Base-by-base conservation (phyloP, 768 basidiomycete genomes). In the Chalciporus sphaerocephalus region DNA sequence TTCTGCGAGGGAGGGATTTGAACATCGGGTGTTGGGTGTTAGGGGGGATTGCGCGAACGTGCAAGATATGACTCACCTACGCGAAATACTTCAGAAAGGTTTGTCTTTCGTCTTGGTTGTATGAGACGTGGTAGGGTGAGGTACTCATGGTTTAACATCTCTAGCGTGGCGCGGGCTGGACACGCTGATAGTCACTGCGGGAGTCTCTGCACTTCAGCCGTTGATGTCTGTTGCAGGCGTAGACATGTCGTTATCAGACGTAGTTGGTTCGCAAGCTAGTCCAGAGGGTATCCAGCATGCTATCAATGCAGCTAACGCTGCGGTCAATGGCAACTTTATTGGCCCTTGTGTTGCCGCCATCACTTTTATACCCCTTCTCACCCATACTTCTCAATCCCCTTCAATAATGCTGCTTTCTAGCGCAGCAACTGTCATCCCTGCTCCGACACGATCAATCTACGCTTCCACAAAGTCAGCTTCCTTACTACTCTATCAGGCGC, bases 361-460 rank as follows among this genome's bases (percentile, higher is more conserved):
- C 20, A 76, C 87, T 11, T 84, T 91, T 46, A 81, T 94, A 5
- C 92, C 92, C 0, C 61, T 92, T 0, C 76, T 95, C 25, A 69
- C 76, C 10, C 59, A 71, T 20, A 76, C 82, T 0, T 92, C 90
- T 0, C 45, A 60, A 0, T 73, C 78, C 0, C 92, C 92, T 0
- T 79, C 88, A 0, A 72, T 95, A 28, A 77, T 91, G 21, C 79
- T 94, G 33, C 60, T 96, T 27, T 90, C 90, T 7, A 87, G 84
- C 22, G 69, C 85, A 3, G 93, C 85, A 2, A 80, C 89, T 2
- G 71, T 85, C 6, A 81, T 93, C 27, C 88, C 93, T 2, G 81
- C 92, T 0, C 93, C 93, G 1, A 92, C 88, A 1, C 83, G 93
- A 6, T 70, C 88, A 1, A 68, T 97, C 27, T 97, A 97, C 60